Conservation (phyloP, 2,329 filamentous ascomycete genomes). For the Capronia americana region DNA sequence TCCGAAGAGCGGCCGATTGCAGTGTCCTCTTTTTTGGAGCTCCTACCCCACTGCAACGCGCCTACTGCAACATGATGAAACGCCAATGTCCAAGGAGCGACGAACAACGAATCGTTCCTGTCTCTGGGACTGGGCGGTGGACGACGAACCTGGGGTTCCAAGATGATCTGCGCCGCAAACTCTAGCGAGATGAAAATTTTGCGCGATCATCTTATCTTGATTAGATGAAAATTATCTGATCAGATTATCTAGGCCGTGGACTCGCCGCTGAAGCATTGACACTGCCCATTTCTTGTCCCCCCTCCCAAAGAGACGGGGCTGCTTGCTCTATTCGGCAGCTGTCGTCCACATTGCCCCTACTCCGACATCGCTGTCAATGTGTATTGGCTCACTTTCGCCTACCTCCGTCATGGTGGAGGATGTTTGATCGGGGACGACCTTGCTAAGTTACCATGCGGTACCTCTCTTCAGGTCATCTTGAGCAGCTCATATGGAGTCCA, state of each 20-base stretch:
- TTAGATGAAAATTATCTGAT: conserved; percentile 25
- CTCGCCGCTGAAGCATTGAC: neutral
- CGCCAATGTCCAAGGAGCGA: neutral
- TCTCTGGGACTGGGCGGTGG: neutral
- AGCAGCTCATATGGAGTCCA: conserved; percentile 3
- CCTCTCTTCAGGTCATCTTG: neutral
- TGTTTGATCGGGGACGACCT: neutral
- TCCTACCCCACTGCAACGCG: conserved; percentile 1
- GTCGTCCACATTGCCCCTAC: neutral
- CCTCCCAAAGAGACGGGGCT: neutral
- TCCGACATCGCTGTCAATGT: conserved; percentile 10
- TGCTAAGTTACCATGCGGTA: neutral
- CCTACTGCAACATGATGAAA: conserved; percentile 15
- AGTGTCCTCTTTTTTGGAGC: conserved; percentile 2
- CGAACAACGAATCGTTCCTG: conserved; percentile 3
- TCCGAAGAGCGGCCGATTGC: neutral
- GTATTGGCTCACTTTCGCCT: neutral
- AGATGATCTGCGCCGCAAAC: conserved; percentile 11
- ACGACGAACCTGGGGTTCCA: neutral
- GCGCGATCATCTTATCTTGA: conserved; percentile 19
- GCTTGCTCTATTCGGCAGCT: neutral
- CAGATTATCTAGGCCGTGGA: conserved; percentile 9
- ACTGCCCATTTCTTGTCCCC: neutral
- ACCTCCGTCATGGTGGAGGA: neutral
- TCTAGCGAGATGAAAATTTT: neutral